Percentiles rank a stretch among this genome's conserved stretches.
Evolutionary conservation across 305 asterid genomes (phyloP).

Genomic region (Fraxinus dipetala): DNA sequence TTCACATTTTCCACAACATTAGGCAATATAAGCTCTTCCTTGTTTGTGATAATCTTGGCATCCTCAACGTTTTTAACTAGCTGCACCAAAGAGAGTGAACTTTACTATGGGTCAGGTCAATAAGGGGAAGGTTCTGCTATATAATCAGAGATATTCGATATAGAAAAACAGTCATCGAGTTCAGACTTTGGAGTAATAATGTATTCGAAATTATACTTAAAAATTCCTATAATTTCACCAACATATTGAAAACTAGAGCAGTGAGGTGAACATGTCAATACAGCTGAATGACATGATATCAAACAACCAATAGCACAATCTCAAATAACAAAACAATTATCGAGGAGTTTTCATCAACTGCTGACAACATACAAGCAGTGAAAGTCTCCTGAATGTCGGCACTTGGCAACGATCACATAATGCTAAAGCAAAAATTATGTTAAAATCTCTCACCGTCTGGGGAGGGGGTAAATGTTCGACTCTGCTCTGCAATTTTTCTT

Average conservation of each 20-base stretch:
- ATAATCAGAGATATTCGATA: constrained; percentile 4
- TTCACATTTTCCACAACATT: constrained; percentile 33
- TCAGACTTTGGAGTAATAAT: neutral
- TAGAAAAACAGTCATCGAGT: neutral
- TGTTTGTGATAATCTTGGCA: constrained; percentile 29
- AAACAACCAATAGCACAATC: neutral
- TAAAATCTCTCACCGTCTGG: constrained; percentile 41
- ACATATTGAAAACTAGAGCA: constrained; percentile 6
- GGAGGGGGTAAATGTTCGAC: constrained; percentile 47
- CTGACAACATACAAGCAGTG: constrained; percentile 1
- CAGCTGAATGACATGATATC: neutral
- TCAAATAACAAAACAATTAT: neutral
- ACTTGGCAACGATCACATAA: constrained; percentile 5
- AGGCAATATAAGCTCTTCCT: constrained; percentile 38
- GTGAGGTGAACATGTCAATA: neutral
- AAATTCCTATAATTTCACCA: neutral
- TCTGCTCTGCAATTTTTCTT: constrained; percentile 43
- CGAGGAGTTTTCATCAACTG: constrained; percentile 10
- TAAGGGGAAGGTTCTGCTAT: neutral
- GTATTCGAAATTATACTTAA: neutral
- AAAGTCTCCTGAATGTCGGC: constrained; percentile 1
- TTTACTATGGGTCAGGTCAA: neutral
- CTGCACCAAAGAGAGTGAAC: constrained; percentile 33
- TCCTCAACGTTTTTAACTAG: constrained; percentile 34
- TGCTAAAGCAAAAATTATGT: neutral